These are phyloP conservation scores for Bathelium albidoporum DNA, from an alignment of 495 filamentous ascomycete genomes.

Conservation along the genomic window DNA sequence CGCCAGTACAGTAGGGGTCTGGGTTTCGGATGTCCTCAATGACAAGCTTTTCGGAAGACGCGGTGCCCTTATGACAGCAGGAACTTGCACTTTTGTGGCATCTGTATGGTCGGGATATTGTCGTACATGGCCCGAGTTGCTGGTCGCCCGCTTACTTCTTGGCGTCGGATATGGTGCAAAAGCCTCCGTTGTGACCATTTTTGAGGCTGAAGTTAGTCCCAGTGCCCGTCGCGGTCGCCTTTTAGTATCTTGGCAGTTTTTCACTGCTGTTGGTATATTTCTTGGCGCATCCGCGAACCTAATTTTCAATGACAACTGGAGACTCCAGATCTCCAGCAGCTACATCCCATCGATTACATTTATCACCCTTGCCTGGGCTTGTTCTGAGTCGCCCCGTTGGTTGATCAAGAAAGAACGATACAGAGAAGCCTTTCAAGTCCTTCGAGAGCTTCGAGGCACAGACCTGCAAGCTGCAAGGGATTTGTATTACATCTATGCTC, in stretches of 20 bases:
- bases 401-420: conserved; percentile 50
- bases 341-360: conserved; percentile 67
- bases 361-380: conserved; percentile 55
- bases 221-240: conserved; percentile 51
- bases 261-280: conserved; percentile 51
- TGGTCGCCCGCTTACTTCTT: conserved; percentile 18
- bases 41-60: conserved; percentile 32
- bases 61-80: conserved; percentile 16
- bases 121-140: conserved; percentile 14
- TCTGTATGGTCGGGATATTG: background rate
- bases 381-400: conserved; percentile 58
- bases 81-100: conserved; percentile 11
- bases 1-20: conserved; percentile 11
- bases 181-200: conserved; percentile 42
- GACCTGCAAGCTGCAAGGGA: conserved; percentile 65
- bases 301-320: conserved; percentile 37
- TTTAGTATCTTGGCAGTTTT: conserved; percentile 55
- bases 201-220: conserved; percentile 51
- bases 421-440: conserved; percentile 36
- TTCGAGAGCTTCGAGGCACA: conserved; percentile 47
- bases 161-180: conserved; percentile 19
- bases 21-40: conserved; percentile 47
- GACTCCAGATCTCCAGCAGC: conserved; percentile 68
- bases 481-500: conserved; percentile 57
- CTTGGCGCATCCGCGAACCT: conserved; percentile 53